phyloP scores from a whole-genome alignment of 192 early-diverging fungal genomes.

The Backusella luteola region DNA sequence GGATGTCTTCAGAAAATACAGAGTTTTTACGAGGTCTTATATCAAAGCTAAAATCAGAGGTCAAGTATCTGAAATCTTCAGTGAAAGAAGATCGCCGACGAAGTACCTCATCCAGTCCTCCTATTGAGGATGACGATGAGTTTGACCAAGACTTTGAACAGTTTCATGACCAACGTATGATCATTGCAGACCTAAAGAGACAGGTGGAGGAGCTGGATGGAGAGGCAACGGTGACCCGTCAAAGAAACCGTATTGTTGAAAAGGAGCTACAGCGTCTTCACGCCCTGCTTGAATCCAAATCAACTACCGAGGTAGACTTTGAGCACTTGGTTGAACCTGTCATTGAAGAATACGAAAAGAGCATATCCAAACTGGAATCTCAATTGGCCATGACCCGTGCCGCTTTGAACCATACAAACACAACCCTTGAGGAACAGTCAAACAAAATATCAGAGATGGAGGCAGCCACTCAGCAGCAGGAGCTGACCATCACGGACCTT shows the following conservation, averaged over 20 bases:
- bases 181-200: conserved; percentile 25
- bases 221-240: conserved; percentile 22
- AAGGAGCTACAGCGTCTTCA: conserved; percentile 23
- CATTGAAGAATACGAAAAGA: conserved; percentile 70
- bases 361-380: conserved; percentile 58
- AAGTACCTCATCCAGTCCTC: background rate
- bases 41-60: conserved; percentile 56
- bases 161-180: conserved; percentile 27
- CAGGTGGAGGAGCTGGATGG: conserved; percentile 36
- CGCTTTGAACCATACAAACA: conserved; percentile 54
- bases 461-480: conserved; percentile 38
- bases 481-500: conserved; percentile 42
- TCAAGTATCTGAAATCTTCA: conserved; percentile 15
- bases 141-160: conserved; percentile 17
- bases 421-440: conserved; percentile 54
- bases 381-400: conserved; percentile 57
- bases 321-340: conserved; percentile 61
- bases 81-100: background rate
- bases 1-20: conserved; percentile 58
- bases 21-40: conserved; percentile 66
- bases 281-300: conserved; percentile 10
- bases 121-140: conserved; percentile 1
- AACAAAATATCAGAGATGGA: conserved; percentile 46
- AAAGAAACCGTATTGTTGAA: conserved; percentile 24
- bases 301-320: conserved; percentile 26